Base-by-base conservation (phyloP, 106 monocot species). In the Acanthochlamys bracteata region DNA sequence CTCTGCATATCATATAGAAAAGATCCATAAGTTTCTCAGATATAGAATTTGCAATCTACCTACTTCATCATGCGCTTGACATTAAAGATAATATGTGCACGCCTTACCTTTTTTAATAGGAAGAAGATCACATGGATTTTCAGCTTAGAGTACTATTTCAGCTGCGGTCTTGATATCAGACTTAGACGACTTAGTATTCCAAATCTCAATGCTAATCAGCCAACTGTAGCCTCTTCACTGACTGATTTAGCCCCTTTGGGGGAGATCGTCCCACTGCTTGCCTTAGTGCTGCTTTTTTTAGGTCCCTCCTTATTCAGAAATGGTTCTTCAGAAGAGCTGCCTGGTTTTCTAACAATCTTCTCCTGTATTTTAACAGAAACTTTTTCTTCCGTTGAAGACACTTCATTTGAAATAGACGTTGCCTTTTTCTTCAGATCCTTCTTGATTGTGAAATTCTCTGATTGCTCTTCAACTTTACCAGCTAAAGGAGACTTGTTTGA, bases 271-370 rank as follows among this genome's bases (percentile, higher is more conserved):
- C 39, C 47, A 52, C 52, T 26, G 56, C 24, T 41, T 17, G 47
- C 55, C 68, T 66, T 71, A 40, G 8, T 53, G 33, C 53, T 23
- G 69, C 61, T 61, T 57, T 75, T 75, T 57, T 73, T 70, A 53
- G 61, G 55, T 47, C 55, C 71, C 19, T 73, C 72, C 63, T 75
- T 75, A 54, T 71, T 74, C 41, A 69, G 13, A 68, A 64, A 55
- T 53, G 74, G 55, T 1, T 46, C 65, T 74, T 42, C 71, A 43
- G 46, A 65, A 47, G 73, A 60, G 60, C 10, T 53, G 57, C 43
- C 58, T 66, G 22, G 25, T 75, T 26, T 60, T 58, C 24, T 71
- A 10, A 33, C 0, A 60, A 51, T 41, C 45, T 63, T 73, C 43
- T 78, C 75, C 22, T 66, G 42, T 40, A 20, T 71, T 67, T 83